Conservation (phyloP, 345 rosid species). For the Pistacia integerrima region DNA sequence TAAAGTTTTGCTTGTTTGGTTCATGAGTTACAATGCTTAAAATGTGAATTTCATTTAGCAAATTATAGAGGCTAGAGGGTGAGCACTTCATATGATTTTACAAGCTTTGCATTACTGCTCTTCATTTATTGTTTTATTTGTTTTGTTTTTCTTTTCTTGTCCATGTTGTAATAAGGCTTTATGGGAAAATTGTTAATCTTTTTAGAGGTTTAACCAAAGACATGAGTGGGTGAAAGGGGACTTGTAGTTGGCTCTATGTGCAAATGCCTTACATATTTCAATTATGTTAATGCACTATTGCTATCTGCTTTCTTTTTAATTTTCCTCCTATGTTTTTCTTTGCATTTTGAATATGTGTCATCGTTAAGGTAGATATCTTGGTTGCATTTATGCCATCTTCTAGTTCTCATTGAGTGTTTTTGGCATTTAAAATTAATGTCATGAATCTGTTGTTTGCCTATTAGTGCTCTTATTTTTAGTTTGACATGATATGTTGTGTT, state of each 20-base stretch:
- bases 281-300: too few species aligned
- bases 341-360: background rate
- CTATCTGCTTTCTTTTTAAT: too few species aligned
- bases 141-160: background rate
- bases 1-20: too few species aligned
- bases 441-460: slow-evolving; percentile 9
- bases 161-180: too few species aligned
- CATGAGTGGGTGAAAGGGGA: too few species aligned
- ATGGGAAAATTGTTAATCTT: background rate
- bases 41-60: background rate
- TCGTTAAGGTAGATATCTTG: background rate
- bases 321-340: too few species aligned
- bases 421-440: background rate
- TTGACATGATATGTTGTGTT: too few species aligned
- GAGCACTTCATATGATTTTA: background rate
- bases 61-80: background rate
- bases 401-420: background rate
- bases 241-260: too few species aligned
- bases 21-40: too few species aligned
- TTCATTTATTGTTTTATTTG: background rate
- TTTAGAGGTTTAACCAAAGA: too few species aligned
- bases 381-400: background rate
- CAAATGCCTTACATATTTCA: too few species aligned
- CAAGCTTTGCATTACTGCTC: background rate
- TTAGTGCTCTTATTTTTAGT: background rate